Evolutionary conservation across 495 filamentous ascomycete genomes (phyloP).

Genomic region (Aspergillus egyptiacus): DNA sequence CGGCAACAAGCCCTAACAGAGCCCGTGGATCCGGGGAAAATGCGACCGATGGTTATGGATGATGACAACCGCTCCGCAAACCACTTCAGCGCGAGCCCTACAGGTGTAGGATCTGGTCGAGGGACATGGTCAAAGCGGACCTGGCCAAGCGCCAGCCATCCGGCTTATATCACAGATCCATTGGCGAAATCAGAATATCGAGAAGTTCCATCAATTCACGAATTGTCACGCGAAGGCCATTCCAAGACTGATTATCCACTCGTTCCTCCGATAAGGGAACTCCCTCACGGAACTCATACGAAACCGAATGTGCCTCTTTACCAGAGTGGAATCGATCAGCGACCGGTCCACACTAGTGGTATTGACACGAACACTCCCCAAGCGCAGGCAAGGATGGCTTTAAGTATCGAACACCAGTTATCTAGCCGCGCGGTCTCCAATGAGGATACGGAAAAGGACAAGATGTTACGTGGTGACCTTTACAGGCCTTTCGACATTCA

Average conservation of each 20-base stretch:
- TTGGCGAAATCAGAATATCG: constrained; percentile 36
- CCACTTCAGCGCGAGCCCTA: constrained; percentile 38
- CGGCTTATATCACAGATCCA: constrained; percentile 34
- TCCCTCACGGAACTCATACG: constrained; percentile 31
- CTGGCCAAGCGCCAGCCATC: constrained; percentile 30
- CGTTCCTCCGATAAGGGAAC: constrained; percentile 41
- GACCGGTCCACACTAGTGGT: constrained; percentile 24
- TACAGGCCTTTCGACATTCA: constrained; percentile 74
- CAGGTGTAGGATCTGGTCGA: constrained; percentile 27
- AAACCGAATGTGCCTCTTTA: constrained; percentile 36
- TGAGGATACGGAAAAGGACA: constrained; percentile 77
- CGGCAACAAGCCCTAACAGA: constrained; percentile 31
- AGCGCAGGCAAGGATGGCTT: constrained; percentile 41
- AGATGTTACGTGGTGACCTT: constrained; percentile 81
- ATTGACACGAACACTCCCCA: constrained; percentile 41
- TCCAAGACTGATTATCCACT: constrained; percentile 38
- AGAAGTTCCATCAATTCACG: constrained; percentile 41
- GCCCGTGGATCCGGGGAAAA: constrained; percentile 35
- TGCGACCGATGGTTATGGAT: constrained; percentile 40
- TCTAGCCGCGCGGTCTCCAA: constrained; percentile 26
- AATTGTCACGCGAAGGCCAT: constrained; percentile 36
- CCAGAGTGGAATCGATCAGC: constrained; percentile 34
- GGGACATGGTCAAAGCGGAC: constrained; percentile 38
- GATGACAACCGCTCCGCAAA: constrained; percentile 35
- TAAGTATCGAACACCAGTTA: constrained; percentile 42